These are phyloP conservation scores for Luzula sylvatica DNA, from an alignment of 176 grass and related monocot species.

Conservation along the genomic window DNA sequence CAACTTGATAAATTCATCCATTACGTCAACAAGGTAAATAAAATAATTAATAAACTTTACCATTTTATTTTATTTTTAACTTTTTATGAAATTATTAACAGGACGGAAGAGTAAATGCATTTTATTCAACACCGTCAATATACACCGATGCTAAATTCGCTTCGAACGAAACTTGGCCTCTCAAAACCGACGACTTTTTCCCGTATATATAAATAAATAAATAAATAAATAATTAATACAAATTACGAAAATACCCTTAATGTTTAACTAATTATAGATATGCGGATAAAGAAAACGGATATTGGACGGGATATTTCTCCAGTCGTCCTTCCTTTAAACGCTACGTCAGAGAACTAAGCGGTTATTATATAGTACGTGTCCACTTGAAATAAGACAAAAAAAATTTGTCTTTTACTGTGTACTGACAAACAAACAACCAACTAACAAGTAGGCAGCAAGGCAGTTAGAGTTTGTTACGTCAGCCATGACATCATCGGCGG, in stretches of 20 bases:
- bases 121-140: constrained; percentile 98
- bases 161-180: constrained; percentile 70
- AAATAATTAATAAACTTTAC: too few species aligned
- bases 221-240: too few species aligned
- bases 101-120: constrained; percentile 91
- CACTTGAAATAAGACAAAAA: too few species aligned
- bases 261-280: constrained; percentile 40
- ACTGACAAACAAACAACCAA: background rate
- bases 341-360: constrained; percentile 73
- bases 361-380: constrained; percentile 66
- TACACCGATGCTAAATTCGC: constrained; percentile 94
- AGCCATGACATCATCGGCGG: constrained; percentile 33
- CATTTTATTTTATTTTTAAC: background rate
- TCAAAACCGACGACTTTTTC: constrained; percentile 95
- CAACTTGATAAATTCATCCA: constrained; percentile 96
- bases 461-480: constrained; percentile 67
- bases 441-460: constrained; percentile 69
- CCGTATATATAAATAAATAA: constrained; percentile 40
- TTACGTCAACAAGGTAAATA: constrained; percentile 87
- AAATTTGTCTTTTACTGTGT: background rate
- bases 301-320: constrained; percentile 97
- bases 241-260: background rate
- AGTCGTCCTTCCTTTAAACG: constrained; percentile 84
- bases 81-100: constrained; percentile 23
- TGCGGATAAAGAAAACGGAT: constrained; percentile 76